These are phyloP conservation scores for Neopestalotiopsis clavispora DNA, from an alignment of 2,329 filamentous ascomycete species.

Conservation along the genomic window DNA sequence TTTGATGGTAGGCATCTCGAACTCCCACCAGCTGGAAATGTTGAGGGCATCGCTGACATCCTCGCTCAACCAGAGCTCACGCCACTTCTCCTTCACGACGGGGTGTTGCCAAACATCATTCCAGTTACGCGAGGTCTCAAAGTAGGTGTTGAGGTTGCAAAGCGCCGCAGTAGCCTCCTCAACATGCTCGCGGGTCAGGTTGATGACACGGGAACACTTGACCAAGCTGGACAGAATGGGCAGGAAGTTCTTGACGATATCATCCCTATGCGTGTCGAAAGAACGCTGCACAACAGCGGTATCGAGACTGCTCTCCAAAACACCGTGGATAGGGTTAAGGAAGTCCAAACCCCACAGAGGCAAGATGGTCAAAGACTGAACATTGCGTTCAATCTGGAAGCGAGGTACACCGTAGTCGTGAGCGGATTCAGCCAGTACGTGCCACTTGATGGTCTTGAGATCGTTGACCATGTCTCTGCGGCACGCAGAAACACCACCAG, in stretches of 20 bases:
- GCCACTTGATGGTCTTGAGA: conserved; percentile 14
- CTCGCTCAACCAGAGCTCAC: conserved; percentile 10
- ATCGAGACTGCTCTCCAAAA: conserved; percentile 12
- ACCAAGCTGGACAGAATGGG: conserved; percentile 10
- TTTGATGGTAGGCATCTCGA: conserved; percentile 14
- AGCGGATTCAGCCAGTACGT: conserved; percentile 14
- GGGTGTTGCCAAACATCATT: conserved; percentile 11
- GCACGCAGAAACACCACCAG: conserved; percentile 13
- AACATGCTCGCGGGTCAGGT: conserved; percentile 8
- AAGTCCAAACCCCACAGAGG: conserved; percentile 14
- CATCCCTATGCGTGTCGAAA: background rate
- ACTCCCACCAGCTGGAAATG: conserved; percentile 12
- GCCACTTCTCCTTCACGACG: conserved; percentile 9
- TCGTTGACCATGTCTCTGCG: conserved; percentile 14
- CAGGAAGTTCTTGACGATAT: conserved; percentile 8
- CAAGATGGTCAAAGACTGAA: conserved; percentile 15
- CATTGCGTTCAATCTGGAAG: conserved; percentile 14
- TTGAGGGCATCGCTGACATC: background rate
- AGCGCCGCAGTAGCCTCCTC: conserved; percentile 7
- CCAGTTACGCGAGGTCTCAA: conserved; percentile 14
- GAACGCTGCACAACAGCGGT: conserved; percentile 6
- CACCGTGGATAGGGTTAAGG: conserved; percentile 9
- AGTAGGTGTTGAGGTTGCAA: conserved; percentile 11
- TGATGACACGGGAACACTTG: conserved; percentile 2
- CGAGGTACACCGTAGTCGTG: conserved; percentile 15